Base-by-base conservation (phyloP, 2,329 filamentous ascomycete genomes). In the Talaromyces atroroseus region DNA sequence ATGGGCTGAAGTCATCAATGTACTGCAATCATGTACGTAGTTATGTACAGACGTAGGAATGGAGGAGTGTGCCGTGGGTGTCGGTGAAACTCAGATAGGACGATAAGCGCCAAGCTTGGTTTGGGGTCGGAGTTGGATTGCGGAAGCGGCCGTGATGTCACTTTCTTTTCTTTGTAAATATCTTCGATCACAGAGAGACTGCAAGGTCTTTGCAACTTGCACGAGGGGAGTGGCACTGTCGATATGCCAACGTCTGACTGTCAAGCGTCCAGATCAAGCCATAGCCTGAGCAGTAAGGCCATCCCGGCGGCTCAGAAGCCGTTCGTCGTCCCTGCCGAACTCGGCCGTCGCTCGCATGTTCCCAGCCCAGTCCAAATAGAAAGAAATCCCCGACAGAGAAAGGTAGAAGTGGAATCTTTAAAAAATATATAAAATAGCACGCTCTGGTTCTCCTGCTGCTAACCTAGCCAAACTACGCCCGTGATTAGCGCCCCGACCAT, bases 401-500 rank as follows among this genome's bases (percentile, higher is more conserved):
- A 16, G 14, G 14, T 10, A 36, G 16, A 1, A 29, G 7, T 4
- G 8, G 24, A 26, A n/a, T n/a, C n/a, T 8, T 29, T 8, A 29
- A 10, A 36, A 10, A 16, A 14, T 16, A 36, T 36, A 36, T 2
- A 4, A 36, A 36, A 36, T 8, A 34, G 10, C 29, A 36, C 11
- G 3, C 32, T 20, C 36, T 40, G n/a, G 36, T 36, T 36, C 32
- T 36, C 2, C 14, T 44, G 18, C 40, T 44, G 40, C 40, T 44
- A 8, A 10, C 20, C 40, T 20, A 10, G 40, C 18, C 10, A n/a
- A n/a, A 23, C 5, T 18, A 11, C 40, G 5, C 18, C 5, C 20
- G 36, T 44, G 40, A 18, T 54, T 54, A 32, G 50, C 51, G 49
- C 46, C 52, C 45, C 49, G 32, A 36, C 48, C 14, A 58, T 58